phyloP scores from a whole-genome alignment of 495 filamentous ascomycete genomes.

The Astrothelium subdiscretum region DNA sequence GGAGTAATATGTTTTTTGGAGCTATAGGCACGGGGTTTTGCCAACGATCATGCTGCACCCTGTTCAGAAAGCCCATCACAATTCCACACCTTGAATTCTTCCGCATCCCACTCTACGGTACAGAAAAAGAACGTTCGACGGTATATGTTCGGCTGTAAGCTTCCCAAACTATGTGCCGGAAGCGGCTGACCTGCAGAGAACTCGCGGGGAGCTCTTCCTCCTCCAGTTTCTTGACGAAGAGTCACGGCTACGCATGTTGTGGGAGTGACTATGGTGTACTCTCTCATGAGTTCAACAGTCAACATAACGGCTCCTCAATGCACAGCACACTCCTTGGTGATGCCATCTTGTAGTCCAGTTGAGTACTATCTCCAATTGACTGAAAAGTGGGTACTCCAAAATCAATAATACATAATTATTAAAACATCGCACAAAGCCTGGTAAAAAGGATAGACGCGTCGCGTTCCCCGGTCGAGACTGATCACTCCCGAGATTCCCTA shows the following conservation, averaged over 20 bases:
- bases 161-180: background rate
- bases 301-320: no score
- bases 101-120: no score
- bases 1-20: background rate
- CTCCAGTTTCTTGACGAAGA: background rate
- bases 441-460: background rate
- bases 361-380: no score
- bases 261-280: background rate
- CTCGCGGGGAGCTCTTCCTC: background rate
- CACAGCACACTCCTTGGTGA: no score
- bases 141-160: background rate
- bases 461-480: background rate
- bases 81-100: background rate
- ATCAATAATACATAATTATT: no score
- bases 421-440: no score
- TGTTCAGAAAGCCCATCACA: background rate
- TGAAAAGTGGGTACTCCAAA: no score
- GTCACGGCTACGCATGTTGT: background rate
- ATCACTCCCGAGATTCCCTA: background rate
- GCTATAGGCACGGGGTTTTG: background rate
- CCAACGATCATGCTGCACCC: background rate
- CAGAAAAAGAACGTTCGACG: background rate
- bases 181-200: background rate
- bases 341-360: no score
- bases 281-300: no score